These are phyloP conservation scores for Cicer pinnatifidum DNA, from an alignment of 306 rosid genomes.

Conservation along the genomic window DNA sequence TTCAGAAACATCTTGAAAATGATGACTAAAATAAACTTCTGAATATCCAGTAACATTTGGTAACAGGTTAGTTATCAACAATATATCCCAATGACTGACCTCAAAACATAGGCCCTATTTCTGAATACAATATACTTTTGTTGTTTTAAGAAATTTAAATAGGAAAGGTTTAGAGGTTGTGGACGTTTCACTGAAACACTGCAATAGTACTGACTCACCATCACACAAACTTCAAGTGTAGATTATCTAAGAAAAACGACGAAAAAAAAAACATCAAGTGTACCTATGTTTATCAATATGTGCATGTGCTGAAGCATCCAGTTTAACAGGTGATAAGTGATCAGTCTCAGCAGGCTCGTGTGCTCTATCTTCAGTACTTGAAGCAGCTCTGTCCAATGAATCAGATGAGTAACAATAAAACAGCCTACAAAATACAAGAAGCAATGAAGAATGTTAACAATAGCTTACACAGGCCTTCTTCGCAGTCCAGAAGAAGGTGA, in stretches of 20 bases:
- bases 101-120: not conserved
- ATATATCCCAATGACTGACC: conserved; percentile 16
- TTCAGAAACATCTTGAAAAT: conserved; percentile 14
- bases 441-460: conserved; percentile 31
- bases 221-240: conserved; percentile 41
- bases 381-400: conserved; percentile 60
- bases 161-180: conserved; percentile 20
- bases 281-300: conserved; percentile 89
- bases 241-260: no score
- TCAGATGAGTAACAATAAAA: conserved; percentile 37
- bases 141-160: conserved; percentile 11
- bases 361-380: conserved; percentile 57
- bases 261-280: conserved; percentile 17
- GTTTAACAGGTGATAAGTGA: conserved; percentile 62
- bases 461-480: conserved; percentile 74
- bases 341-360: conserved; percentile 53
- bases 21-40: conserved; percentile 25
- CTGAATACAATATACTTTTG: conserved; percentile 3
- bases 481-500: conserved; percentile 72
- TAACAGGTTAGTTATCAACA: not conserved
- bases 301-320: conserved; percentile 72
- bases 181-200: conserved; percentile 16
- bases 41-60: conserved; percentile 2
- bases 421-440: conserved; percentile 37
- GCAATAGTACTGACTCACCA: conserved; percentile 34